phyloP scores from a whole-genome alignment of 257 asterid species.

The Solanum etuberosum region DNA sequence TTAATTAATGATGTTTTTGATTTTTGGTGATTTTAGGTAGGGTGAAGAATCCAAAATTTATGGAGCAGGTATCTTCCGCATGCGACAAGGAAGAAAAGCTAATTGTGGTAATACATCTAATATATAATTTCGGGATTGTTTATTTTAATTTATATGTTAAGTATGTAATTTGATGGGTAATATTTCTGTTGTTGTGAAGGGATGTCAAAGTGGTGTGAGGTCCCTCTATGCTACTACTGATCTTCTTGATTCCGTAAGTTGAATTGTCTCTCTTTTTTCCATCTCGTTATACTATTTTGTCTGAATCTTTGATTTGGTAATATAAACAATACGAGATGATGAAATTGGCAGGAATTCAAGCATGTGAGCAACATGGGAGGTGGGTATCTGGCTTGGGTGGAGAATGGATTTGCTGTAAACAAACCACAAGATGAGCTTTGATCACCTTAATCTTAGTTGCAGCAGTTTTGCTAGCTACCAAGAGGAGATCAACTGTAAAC shows the following conservation, averaged over 20 bases:
- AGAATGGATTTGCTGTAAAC: slow-evolving; percentile 34
- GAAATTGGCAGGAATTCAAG: slow-evolving; percentile 45
- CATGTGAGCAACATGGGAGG: slow-evolving; percentile 67
- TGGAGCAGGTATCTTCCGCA: slow-evolving; percentile 41
- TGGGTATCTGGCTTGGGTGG: slow-evolving; percentile 58
- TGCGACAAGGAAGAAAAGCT: slow-evolving; percentile 46
- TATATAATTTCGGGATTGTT: not conserved
- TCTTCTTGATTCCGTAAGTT: slow-evolving; percentile 60
- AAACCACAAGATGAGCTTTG: slow-evolving; percentile 26
- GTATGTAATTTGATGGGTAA: not conserved
- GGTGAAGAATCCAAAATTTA: slow-evolving; percentile 64
- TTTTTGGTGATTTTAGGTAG: slow-evolving; percentile 33
- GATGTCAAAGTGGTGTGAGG: slow-evolving; percentile 84
- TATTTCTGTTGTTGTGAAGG: slow-evolving; percentile 21
- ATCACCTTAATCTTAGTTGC: not conserved
- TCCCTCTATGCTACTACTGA: slow-evolving; percentile 60
- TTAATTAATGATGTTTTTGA: not conserved
- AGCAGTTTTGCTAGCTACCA: not conserved
- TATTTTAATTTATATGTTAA: not conserved
- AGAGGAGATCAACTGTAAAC: not conserved
- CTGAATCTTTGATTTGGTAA: too few relatives aligned
- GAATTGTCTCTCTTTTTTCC: not conserved
- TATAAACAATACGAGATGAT: not conserved
- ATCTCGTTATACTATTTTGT: not conserved
- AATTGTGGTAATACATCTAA: slow-evolving; percentile 42